Evolutionary conservation across 2,329 filamentous ascomycete genomes (phyloP), one percentile per base, ranked within the genome.

Genomic region (Colletotrichum australisinense): DNA sequence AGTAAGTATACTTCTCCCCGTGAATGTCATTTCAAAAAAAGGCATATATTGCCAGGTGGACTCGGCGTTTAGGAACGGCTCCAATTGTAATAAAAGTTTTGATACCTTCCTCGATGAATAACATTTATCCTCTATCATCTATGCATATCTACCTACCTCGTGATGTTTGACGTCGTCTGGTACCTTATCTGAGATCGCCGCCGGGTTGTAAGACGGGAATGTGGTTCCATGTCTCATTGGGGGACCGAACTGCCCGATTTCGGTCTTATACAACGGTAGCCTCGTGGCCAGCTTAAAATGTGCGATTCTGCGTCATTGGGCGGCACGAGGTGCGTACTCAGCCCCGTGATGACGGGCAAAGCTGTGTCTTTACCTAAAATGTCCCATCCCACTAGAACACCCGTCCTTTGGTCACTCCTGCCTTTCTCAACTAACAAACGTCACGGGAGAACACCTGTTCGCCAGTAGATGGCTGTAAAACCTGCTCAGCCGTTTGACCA

Each of bases 211-310:
- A 32, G 46, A 8, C 38, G 35, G 22, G 22, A 35, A 16, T 35
- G 22, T 24, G 46, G 7, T 32, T 46, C 5, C 5, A 28, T 62
- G 63, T 63, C 22, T 56, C 46, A 28, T 11, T 26, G 5, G 22
- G 7, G 22, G 12, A n/a, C 65, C 35, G 24, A 49, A 26, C 57
- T 49, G 70, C 55, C 56, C 49, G 49, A 57, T 49, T 62, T 30
- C 7, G 35, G 46, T 49, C 26, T 76, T 78, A 75, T 73, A 80
- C 77, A 79, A 80, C 77, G 78, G 82, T 80, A 81, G 82, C 81
- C 82, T 84, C 77, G 81, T 84, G 81, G 79, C 78, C 79, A 62
- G 56, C 46, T 71, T 26, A 49, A 62, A 49, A 56, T 46, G 56
- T 38, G 6, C 14, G 26, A 56, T 22, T 26, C 28, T 71, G 56